Conservation (phyloP, 2,329 filamentous ascomycete genomes). For the Aureobasidium melanogenum region DNA sequence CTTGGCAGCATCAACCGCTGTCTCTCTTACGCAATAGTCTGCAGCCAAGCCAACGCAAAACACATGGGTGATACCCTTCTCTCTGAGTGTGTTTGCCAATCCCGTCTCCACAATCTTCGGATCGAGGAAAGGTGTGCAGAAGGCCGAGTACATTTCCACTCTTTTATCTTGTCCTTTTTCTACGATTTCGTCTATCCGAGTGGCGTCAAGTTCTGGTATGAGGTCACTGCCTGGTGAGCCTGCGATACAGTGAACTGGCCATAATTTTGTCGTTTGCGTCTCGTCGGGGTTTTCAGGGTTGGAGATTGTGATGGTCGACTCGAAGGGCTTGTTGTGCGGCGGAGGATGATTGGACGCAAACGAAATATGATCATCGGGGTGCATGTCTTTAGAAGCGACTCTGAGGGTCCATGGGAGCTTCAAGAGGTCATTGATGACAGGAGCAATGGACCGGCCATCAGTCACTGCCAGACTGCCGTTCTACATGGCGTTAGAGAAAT, state of each 20-base stretch:
- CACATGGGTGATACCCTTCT: constrained; percentile 60
- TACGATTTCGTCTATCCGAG: constrained; percentile 55
- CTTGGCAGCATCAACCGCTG: constrained; percentile 65
- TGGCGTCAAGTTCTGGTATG: constrained; percentile 58
- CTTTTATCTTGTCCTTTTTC: constrained; percentile 67
- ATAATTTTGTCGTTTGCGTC: constrained; percentile 58
- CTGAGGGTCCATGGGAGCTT: constrained; percentile 51
- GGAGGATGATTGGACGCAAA: constrained; percentile 71
- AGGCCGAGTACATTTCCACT: constrained; percentile 92
- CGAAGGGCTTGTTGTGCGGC: constrained; percentile 58
- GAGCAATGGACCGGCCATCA: constrained; percentile 60
- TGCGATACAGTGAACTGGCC: constrained; percentile 86
- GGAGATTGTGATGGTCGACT: constrained; percentile 52
- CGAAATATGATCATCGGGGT: constrained; percentile 74
- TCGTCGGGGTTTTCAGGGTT: constrained; percentile 60
- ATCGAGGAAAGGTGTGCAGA: constrained; percentile 67
- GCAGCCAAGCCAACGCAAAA: constrained; percentile 79
- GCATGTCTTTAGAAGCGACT: constrained; percentile 87
- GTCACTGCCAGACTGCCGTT: constrained; percentile 77
- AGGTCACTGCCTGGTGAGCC: constrained; percentile 63
- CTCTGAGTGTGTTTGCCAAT: constrained; percentile 50
- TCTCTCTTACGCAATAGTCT: constrained; percentile 81
- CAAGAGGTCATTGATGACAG: constrained; percentile 67
- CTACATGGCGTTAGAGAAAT: constrained; percentile 35
- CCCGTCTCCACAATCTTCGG: constrained; percentile 53